Conservation (phyloP, 345 rosid species). For the Boechera stricta region DNA sequence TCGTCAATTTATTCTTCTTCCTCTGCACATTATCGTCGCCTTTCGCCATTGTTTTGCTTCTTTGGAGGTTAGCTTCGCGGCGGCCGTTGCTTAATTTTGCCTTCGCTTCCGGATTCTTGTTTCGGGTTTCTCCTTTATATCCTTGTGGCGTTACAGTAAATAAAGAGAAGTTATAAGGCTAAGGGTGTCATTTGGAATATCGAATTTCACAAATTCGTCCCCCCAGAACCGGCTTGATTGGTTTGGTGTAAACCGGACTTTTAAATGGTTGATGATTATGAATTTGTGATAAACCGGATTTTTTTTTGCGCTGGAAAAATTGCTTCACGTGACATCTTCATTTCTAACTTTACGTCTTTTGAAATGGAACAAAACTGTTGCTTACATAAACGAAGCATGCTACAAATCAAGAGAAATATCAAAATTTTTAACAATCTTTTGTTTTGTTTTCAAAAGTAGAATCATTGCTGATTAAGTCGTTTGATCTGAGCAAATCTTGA, state of each 20-base stretch:
- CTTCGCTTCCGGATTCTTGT: conserved; percentile 9
- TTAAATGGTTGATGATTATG: not conserved
- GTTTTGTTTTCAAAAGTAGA: not conserved
- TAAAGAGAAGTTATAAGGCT: not conserved
- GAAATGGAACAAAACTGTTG: conserved; percentile 38
- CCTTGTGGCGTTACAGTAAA: not conserved
- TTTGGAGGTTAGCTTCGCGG: conserved; percentile 34
- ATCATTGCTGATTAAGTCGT: conserved; percentile 15
- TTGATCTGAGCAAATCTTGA: conserved; percentile 25
- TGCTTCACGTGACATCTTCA: too few species aligned
- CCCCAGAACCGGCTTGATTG: not conserved
- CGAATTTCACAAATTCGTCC: not conserved
- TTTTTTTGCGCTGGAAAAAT: too few species aligned
- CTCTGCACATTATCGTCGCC: conserved; percentile 69
- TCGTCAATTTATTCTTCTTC: conserved; percentile 65
- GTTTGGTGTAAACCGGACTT: not conserved
- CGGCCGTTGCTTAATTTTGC: conserved; percentile 33
- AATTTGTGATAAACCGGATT: not conserved
- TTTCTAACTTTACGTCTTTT: too few species aligned
- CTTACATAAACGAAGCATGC: conserved; percentile 30
- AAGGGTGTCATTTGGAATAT: not conserved
- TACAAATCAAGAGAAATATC: not conserved
- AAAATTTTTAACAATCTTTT: not conserved
- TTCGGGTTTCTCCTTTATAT: not conserved
- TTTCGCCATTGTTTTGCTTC: conserved; percentile 58